These are phyloP conservation scores for Ustilago curta DNA, from an alignment of 1,284 basidiomycete species.

Conservation along the genomic window DNA sequence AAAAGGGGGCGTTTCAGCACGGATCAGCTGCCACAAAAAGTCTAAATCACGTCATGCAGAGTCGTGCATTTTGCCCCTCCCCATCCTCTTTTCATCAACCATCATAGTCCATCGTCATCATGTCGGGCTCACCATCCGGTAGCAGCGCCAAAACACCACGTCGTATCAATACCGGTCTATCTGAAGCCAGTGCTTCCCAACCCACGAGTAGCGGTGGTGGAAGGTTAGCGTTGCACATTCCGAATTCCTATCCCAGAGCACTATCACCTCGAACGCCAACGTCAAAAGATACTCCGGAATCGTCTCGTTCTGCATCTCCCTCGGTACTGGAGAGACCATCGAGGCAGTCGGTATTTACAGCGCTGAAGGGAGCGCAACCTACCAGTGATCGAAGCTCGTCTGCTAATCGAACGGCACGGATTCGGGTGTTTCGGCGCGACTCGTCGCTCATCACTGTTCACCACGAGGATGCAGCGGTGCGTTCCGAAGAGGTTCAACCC, in stretches of 20 bases:
- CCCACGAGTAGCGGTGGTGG: conserved; percentile 22
- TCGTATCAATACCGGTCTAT: conserved; percentile 34
- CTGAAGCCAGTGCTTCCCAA: conserved; percentile 8
- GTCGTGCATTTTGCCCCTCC: too few species aligned
- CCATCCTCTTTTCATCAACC: neutral
- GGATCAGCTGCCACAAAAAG: too few species aligned
- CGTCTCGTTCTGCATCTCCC: conserved; percentile 12
- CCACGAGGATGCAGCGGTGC: conserved; percentile 9
- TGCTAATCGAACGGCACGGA: neutral
- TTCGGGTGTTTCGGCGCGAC: conserved; percentile 17
- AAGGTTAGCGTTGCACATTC: conserved; percentile 34
- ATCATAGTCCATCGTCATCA: neutral
- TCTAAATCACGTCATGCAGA: too few species aligned
- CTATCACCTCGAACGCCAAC: conserved; percentile 12
- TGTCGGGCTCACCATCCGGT: conserved; percentile 6
- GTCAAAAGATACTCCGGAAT: conserved; percentile 8
- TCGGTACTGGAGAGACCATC: neutral
- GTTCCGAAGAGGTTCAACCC: conserved; percentile 1
- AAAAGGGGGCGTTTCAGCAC: too few species aligned
- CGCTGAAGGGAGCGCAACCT: conserved; percentile 10
- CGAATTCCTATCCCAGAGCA: conserved; percentile 33
- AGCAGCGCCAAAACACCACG: neutral
- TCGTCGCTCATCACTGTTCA: conserved; percentile 30
- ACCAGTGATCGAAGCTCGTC: conserved; percentile 3
- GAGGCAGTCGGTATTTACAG: conserved; percentile 8